Base-by-base conservation (phyloP, 768 basidiomycete species). In the Clitopilus passeckerianus region DNA sequence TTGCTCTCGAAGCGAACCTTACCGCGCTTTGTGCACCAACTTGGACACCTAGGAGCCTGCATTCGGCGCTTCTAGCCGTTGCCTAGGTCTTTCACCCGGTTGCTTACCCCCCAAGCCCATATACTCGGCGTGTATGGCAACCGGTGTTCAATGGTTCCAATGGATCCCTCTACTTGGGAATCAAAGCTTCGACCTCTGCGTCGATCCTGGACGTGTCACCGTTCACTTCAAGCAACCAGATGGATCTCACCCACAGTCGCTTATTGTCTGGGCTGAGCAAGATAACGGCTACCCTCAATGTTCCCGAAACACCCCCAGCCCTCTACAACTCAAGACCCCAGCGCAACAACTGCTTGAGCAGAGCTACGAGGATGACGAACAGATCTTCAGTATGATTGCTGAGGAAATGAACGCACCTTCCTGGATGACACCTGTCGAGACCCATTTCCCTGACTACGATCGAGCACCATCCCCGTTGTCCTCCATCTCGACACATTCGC, bases 151-250 rank as follows among this genome's bases (percentile, higher is more conserved):
- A 66, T 93, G 91, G 91, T 85, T 86, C 59, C 84, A 89, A 68
- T 93, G 91, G 91, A 89, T 91, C 57, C 65, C 78, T 52, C 75
- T 81, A 59, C 82, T 92, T 52, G 89, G 90, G 10, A 80, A 82
- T 63, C 73, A 75, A 59, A 87, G 89, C 73, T 86, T 92, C 68
- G 90, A 92, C 71, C 80, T 93, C 61, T 87, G 89, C 72, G 81
- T 91, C 65, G 88, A 92, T 70, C 91, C 91, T 62, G 90, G 89
- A 61, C 86, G 83, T 69, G 83, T 93, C 63, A 86, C 86, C 60
- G 74, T 90, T 63, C 88, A 87, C 61, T 77, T 80, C 67, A 79
- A 78, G 56, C 76, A 70, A 60, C 71, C 73, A 46, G 68, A 68
- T 46, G 46, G 64, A 6, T 59, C 61, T 43, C 67, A 69, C 27